Evolutionary conservation across 2,329 filamentous ascomycete genomes (phyloP), one percentile per base, ranked within the genome.

Genomic region (Lachnellula cervina): DNA sequence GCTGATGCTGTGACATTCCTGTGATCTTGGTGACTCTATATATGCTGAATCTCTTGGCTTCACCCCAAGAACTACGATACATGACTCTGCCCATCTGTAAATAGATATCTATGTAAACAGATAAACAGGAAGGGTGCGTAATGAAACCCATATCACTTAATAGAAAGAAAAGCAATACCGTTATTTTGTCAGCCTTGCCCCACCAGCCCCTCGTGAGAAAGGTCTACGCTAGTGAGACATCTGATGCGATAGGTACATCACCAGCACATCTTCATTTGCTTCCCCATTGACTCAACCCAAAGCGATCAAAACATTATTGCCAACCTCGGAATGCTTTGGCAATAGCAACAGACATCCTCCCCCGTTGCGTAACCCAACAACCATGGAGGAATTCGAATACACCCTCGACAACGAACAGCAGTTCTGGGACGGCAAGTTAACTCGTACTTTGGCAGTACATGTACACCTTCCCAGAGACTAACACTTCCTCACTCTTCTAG

Each of bases 401-500:
- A 80, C 78, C 69, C 80, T 89, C 72, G 87, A 92, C 73, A 86
- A 84, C 72, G 89, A 90, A 75, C 82, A 90, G 72, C 86, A 92
- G 74, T 91, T 96, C 76, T 97, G 91, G 93, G 80, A 86, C 74
- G 89, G 92, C 96, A 72, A 71, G 80, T 64, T 48, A 34, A 28
- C 21, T 47, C 13, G 44, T 25, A 23, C 13, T 46, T 35, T 48
- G 32, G 17, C 14, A 14, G 16, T 17, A 42, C 28, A 32, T 11
- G 9, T 11, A 13, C 6, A 43, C 19, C 40, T 43, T 4, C 51
- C 19, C 35, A 16, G 11, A 28, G 52, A 9, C 35, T 52, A 35
- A 55, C 54, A 53, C 19, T 59, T 37, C 11, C 21, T n/a, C 13
- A 32, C 5, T 14, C n/a, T 43, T 58, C 48, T 64, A 89, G 86